Evolutionary conservation across 2,329 filamentous ascomycete species (phyloP), one percentile per base, ranked within the genome.

Genomic region (Xylariaceae sp.): DNA sequence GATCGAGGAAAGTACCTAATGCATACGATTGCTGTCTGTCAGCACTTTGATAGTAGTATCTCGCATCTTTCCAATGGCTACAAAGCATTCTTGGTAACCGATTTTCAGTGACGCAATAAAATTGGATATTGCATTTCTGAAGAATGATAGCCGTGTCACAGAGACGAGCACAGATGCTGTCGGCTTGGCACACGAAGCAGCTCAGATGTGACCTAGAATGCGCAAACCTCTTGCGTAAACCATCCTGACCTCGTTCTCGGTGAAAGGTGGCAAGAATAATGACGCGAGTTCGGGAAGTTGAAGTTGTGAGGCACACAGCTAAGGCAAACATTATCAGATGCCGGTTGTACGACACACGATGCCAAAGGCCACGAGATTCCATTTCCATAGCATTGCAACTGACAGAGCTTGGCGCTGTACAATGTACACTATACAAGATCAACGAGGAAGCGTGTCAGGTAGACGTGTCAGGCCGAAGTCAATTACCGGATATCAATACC

Each of bases 191-290:
- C 9, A 37, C 39, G 6, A 44, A 36, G 12, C n/a, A 43, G 8
- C 26, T 34, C n/a, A 17, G 28, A 46, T 23, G 33, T 39, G 29
- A 28, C 33, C 43, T n/a, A 7, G 26, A 41, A 21, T 49, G 39
- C 31, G 24, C 45, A 14, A 23, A n/a, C 29, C n/a, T 19, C 12
- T n/a, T 28, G n/a, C 37, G 36, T 51, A 14, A n/a, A n/a, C n/a
- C n/a, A 6, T 31, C 28, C 7, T 31, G 28, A 6, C 12, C 28
- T 31, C 28, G 28, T 31, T 31, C 34, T 51, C 46, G 26, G 53
- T 45, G 37, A 34, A 24, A 36, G 44, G 57, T 56, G 57, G 57
- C 48, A 29, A 56, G 17, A 56, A 46, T 19, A 53, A 46, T 53
- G 56, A 52, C 24, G 56, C 57, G n/a, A 23, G 28, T 16, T 4